Conservation (phyloP, 805 yeast genomes). For the Candida pseudofarinosa region DNA sequence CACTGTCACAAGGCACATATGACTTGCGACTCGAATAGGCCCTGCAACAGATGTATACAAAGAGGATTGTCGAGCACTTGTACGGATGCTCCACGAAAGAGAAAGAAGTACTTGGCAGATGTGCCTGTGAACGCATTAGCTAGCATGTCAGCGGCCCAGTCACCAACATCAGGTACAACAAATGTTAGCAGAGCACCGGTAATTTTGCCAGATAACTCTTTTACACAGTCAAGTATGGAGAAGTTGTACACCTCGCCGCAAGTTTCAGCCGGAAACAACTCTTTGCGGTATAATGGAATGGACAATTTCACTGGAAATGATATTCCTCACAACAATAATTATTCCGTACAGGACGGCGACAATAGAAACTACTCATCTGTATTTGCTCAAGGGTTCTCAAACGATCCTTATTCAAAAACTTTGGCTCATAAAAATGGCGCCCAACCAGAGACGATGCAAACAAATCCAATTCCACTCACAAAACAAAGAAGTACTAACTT, state of each 20-base stretch:
- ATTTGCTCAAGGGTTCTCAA: neutral
- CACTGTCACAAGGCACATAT: slow-evolving; percentile 90
- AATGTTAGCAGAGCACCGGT: neutral
- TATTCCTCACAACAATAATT: neutral
- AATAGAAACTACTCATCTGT: neutral
- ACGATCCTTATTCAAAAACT: neutral
- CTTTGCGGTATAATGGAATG: neutral
- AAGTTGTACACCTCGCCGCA: neutral
- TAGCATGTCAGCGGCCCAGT: neutral
- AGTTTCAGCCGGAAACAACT: slow-evolving; percentile 2
- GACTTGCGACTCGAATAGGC: slow-evolving; percentile 83
- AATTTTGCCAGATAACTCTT: slow-evolving; percentile 9
- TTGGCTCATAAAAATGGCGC: neutral
- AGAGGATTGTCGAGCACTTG: slow-evolving; percentile 69
- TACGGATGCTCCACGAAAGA: slow-evolving; percentile 85
- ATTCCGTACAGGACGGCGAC: neutral
- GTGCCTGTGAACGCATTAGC: slow-evolving; percentile 33
- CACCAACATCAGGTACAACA: slow-evolving; percentile 2
- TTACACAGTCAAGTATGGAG: slow-evolving; percentile 10
- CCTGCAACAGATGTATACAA: slow-evolving; percentile 73
- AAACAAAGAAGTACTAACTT: slow-evolving; percentile 40
- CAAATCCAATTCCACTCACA: neutral
- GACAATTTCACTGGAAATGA: neutral
- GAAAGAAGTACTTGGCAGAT: slow-evolving; percentile 74
- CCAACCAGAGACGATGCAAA: neutral